Evolutionary conservation across 225 moss, liverwort and hornwort species (phyloP), one percentile per base, ranked within the genome.

Genomic region (Bryoerythrophyllum caledonicum): DNA sequence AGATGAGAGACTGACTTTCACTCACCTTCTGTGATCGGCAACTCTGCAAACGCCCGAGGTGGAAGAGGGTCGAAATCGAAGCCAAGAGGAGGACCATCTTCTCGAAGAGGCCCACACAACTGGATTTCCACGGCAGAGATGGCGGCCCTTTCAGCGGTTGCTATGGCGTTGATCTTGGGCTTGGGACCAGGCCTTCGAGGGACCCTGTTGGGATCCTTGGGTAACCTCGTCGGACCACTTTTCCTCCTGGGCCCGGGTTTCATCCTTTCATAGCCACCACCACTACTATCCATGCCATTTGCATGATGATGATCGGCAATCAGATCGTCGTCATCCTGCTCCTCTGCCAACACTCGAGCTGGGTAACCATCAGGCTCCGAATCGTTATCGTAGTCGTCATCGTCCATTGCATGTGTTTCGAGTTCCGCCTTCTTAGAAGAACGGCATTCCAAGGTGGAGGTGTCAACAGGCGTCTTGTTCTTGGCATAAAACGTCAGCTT

Each of bases 21-120:
- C 48, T 53, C 20, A 82, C 82, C 77, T 77, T 77, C 76, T 27
- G 68, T 68, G 4, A 38, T 62, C 21, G 54, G 71, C 67, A 77
- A 46, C 10, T 72, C 77, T 55, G 73, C 28, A 60, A 89, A 85
- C 70, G 85, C 89, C 56, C 80, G 83, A 38, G 84, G 77, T 59
- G 93, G 93, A 53, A 91, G 83, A 70, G 91, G 75, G 81, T 93
- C 93, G 60, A 93, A 93, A 46, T 93, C 89, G 34, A 91, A 68
- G 14, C 84, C 89, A 58, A 90, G 75, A 17, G 68, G 75, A 12
- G 93, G 93, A 24, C 93, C 93, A 70, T 90, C 85, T 52, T 84
- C 87, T 19, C 89, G 83, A 23, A 87, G 20, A 26, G 74, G 80
- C 63, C 87, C 87, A 44, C 81, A 84, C 34, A 89, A 74, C 64